Evolutionary conservation across 495 filamentous ascomycete genomes (phyloP).

Genomic region (Xylaria nigripes): DNA sequence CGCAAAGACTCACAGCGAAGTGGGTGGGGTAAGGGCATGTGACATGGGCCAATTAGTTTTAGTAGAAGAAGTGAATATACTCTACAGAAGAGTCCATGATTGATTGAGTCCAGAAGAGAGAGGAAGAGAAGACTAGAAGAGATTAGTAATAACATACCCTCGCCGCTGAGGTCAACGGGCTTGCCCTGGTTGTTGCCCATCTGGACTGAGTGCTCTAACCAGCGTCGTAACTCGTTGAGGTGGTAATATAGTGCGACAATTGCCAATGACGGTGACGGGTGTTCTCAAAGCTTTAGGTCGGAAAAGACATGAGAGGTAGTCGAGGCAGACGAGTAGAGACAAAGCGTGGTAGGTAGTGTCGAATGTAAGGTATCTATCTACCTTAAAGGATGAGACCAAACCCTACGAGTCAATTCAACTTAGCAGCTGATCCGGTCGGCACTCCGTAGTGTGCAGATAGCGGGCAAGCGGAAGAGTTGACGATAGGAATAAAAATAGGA

Average conservation of each 20-base stretch:
- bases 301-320: constrained; percentile 9
- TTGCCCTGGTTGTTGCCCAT: constrained; percentile 98
- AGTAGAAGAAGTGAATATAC: not conserved
- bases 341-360: not conserved
- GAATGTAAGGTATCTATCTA: not conserved
- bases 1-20: not conserved
- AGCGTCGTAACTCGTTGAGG: not conserved
- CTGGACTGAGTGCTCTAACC: constrained; percentile 9
- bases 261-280: not conserved
- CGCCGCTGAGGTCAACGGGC: constrained; percentile 82
- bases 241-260: not conserved
- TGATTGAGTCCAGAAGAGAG: not conserved
- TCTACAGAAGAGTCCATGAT: not conserved
- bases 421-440: constrained; percentile 7
- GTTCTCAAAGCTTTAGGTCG: constrained; percentile 7
- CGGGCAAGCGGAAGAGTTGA: constrained; percentile 4
- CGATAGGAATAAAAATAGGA: not conserved
- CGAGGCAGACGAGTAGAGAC: not conserved
- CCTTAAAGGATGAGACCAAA: not conserved
- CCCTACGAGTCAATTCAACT: constrained; percentile 4
- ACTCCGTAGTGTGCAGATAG: not conserved
- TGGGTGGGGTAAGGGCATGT: constrained; percentile 11
- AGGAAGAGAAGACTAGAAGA: not conserved
- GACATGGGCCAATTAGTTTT: not conserved
- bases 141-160: constrained; percentile 56